phyloP scores from a whole-genome alignment of 305 asterid species.

The Solanum chacoense region DNA sequence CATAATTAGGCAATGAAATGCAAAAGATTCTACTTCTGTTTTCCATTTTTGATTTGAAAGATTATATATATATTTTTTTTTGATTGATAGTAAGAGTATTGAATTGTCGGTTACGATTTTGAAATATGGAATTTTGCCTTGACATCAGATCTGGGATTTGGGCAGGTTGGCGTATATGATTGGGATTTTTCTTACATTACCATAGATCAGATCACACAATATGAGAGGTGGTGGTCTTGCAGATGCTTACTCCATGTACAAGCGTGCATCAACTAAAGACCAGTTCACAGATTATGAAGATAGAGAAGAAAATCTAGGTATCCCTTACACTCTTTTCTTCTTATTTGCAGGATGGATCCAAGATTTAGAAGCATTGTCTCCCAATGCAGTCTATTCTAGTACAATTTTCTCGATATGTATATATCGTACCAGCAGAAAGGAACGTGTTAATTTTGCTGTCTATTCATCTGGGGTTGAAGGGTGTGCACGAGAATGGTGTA shows the following conservation, averaged over 20 bases:
- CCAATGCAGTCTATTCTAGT: neutral
- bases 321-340: neutral
- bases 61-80: neutral
- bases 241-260: slow-evolving; percentile 45
- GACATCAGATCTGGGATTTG: neutral
- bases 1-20: neutral
- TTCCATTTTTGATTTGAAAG: neutral
- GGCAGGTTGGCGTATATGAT: neutral
- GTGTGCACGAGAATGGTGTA: neutral
- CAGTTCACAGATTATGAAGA: slow-evolving; percentile 15
- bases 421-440: neutral
- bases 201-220: neutral
- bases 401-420: neutral
- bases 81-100: neutral
- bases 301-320: slow-evolving; percentile 40
- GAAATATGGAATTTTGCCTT: neutral
- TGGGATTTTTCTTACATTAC: slow-evolving; percentile 1
- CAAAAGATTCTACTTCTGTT: neutral
- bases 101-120: neutral
- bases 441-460: neutral
- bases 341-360: neutral
- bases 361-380: neutral
- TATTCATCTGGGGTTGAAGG: neutral
- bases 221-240: slow-evolving; percentile 30
- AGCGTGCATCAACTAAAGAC: slow-evolving; percentile 45